Evolutionary conservation across 2,329 filamentous ascomycete genomes (phyloP).

Genomic region (Ophiocordyceps australis): DNA sequence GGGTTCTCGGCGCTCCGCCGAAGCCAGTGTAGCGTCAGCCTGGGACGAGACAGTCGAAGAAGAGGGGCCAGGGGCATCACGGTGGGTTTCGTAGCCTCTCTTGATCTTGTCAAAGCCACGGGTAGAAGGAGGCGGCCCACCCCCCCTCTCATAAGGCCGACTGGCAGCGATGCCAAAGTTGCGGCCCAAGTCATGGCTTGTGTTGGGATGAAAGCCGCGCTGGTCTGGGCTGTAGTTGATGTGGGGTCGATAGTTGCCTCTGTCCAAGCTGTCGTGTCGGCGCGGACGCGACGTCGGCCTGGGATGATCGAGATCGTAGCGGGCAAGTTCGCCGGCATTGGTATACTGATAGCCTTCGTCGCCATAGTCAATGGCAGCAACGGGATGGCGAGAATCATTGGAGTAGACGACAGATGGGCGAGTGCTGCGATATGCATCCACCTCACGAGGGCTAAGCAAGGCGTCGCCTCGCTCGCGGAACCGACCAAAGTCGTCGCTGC

Average conservation of each 20-base stretch:
- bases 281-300: slow-evolving; percentile 18
- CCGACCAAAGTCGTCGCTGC: slow-evolving; percentile 31
- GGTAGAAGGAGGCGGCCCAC: slow-evolving; percentile 48
- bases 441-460: slow-evolving; percentile 16
- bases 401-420: slow-evolving; percentile 27
- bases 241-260: slow-evolving; percentile 34
- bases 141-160: slow-evolving; percentile 18
- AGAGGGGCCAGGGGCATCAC: slow-evolving; percentile 21
- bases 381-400: slow-evolving; percentile 22
- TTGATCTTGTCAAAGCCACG: slow-evolving; percentile 55
- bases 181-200: slow-evolving; percentile 22
- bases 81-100: slow-evolving; percentile 27
- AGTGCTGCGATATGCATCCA: slow-evolving; percentile 27
- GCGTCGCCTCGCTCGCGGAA: slow-evolving; percentile 29
- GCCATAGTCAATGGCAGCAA: slow-evolving; percentile 30
- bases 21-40: slow-evolving; percentile 3
- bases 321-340: slow-evolving; percentile 40
- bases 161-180: slow-evolving; percentile 17
- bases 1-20: slow-evolving; percentile 5
- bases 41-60: slow-evolving; percentile 12
- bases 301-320: slow-evolving; percentile 40
- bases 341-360: slow-evolving; percentile 46
- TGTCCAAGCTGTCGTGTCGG: slow-evolving; percentile 36
- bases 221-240: slow-evolving; percentile 30
- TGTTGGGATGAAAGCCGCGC: slow-evolving; percentile 26